A percentile compares a stretch with the other conserved stretches of the same genome.
Evolutionary conservation across 805 yeast species (phyloP).

Genomic region (Starmerella geochares): DNA sequence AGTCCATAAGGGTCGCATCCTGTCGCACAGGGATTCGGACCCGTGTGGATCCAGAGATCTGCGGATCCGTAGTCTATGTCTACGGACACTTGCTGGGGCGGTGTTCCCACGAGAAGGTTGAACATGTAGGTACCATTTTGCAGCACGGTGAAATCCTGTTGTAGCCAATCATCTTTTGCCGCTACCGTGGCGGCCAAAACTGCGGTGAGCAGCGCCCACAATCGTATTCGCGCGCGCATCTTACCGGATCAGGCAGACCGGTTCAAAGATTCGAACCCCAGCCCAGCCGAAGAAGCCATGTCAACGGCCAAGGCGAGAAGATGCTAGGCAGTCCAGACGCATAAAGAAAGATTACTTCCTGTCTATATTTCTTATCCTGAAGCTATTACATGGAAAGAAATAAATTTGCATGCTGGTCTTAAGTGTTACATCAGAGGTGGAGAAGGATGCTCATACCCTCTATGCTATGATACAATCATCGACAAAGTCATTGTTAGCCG

Average conservation of each 20-base stretch:
- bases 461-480: constrained; percentile 10
- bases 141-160: constrained; percentile 10
- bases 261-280: background rate
- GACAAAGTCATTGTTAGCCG: background rate
- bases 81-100: constrained; percentile 15
- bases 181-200: background rate
- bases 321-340: too few species aligned
- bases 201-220: background rate
- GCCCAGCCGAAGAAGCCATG: background rate
- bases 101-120: constrained; percentile 16
- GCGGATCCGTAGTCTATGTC: constrained; percentile 20
- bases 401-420: too few species aligned
- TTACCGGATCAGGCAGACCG: background rate
- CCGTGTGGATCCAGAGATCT: constrained; percentile 12
- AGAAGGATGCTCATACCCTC: background rate
- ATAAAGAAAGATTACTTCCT: too few species aligned
- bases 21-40: constrained; percentile 2
- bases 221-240: background rate
- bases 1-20: constrained; percentile 3
- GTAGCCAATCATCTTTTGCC: background rate
- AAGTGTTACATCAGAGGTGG: too few species aligned
- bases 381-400: too few species aligned
- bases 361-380: too few species aligned
- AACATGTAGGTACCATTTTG: constrained; percentile 2
- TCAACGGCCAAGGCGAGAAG: background rate